A percentile compares a stretch with the other conserved stretches of the same genome.
Evolutionary conservation across 2,329 filamentous ascomycete genomes (phyloP).

Genomic region (Talaromyces sp.): DNA sequence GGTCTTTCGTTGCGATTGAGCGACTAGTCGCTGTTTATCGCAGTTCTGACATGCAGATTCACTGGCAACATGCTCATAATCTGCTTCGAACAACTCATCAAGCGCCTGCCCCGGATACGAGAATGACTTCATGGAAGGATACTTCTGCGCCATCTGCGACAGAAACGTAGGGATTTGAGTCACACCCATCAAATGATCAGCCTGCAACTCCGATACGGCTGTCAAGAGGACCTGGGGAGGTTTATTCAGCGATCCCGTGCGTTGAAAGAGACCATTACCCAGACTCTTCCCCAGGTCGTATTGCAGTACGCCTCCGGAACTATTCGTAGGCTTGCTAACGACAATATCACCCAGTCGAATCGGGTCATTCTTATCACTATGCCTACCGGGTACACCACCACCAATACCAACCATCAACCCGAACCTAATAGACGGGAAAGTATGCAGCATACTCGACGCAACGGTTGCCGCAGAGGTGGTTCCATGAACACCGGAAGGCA

Average conservation of each 20-base stretch:
- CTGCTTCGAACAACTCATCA: slow-evolving; percentile 12
- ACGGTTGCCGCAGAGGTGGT: slow-evolving; percentile 32
- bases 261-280: slow-evolving; percentile 6
- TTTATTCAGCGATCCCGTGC: slow-evolving; percentile 13
- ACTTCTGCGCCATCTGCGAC: neutral
- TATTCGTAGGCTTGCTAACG: slow-evolving; percentile 23
- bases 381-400: slow-evolving; percentile 19
- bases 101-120: neutral
- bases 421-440: slow-evolving; percentile 31
- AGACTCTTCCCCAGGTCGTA: slow-evolving; percentile 18
- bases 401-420: slow-evolving; percentile 47
- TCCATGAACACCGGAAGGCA: slow-evolving; percentile 31
- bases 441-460: slow-evolving; percentile 29
- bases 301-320: slow-evolving; percentile 18
- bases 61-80: slow-evolving; percentile 2
- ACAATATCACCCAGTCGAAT: slow-evolving; percentile 29
- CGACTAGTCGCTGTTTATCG: neutral
- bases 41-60: slow-evolving; percentile 1
- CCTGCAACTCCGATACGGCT: slow-evolving; percentile 8
- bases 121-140: slow-evolving; percentile 2
- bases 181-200: slow-evolving; percentile 11
- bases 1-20: neutral
- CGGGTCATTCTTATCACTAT: slow-evolving; percentile 17
- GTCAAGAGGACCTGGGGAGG: slow-evolving; percentile 15
- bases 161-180: slow-evolving; percentile 4